Evolutionary conservation across 2,329 filamentous ascomycete species (phyloP).

Genomic region (Nectriaceae sp.): DNA sequence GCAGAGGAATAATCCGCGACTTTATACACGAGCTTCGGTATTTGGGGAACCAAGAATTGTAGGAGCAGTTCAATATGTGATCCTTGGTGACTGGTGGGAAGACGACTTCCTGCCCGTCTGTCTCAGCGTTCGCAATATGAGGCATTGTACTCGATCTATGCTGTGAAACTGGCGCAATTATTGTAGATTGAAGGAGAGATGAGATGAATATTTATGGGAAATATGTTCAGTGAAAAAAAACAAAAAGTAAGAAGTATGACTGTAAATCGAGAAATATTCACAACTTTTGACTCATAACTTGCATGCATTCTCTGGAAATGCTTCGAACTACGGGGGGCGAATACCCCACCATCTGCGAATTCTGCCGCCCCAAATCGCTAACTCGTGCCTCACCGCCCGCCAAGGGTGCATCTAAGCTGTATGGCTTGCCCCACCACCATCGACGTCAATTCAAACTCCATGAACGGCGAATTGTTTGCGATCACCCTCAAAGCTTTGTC

Average conservation of each 20-base stretch:
- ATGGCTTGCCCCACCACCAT: background rate
- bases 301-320: slow-evolving; percentile 7
- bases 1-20: slow-evolving; percentile 79
- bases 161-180: background rate
- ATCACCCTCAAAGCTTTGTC: background rate
- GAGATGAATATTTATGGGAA: too few relatives aligned
- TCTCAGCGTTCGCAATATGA: slow-evolving; percentile 25
- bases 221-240: background rate
- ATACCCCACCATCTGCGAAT: slow-evolving; percentile 26
- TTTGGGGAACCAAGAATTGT: slow-evolving; percentile 86
- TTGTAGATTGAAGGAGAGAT: background rate
- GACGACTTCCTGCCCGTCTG: slow-evolving; percentile 44
- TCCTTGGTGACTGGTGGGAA: slow-evolving; percentile 84
- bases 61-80: slow-evolving; percentile 93
- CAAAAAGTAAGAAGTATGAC: background rate
- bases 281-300: slow-evolving; percentile 5
- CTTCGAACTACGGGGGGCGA: too few relatives aligned
- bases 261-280: background rate
- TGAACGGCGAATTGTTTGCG: background rate
- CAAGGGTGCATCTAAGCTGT: slow-evolving; percentile 1
- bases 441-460: background rate
- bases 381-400: slow-evolving; percentile 23
- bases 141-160: slow-evolving; percentile 32
- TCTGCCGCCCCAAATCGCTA: slow-evolving; percentile 25
- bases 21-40: slow-evolving; percentile 83